Percentiles rank a stretch among this genome's conserved stretches.
Evolutionary conservation across 768 basidiomycete species (phyloP).

Genomic region (Psilocybe cubensis): DNA sequence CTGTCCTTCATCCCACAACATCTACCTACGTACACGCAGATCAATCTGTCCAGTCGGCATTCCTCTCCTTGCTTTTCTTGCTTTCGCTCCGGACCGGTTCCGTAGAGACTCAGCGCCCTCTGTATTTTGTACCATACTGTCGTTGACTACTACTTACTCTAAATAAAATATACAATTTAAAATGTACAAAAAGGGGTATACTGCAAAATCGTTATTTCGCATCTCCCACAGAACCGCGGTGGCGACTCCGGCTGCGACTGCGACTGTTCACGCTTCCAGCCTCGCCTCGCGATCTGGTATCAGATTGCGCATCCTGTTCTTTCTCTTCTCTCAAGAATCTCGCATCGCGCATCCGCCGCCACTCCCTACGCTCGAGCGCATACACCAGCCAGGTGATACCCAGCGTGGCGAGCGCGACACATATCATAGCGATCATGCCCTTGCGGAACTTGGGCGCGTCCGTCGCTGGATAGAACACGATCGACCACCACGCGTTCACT

Average conservation of each 20-base stretch:
- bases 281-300: background rate
- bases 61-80: background rate
- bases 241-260: no score
- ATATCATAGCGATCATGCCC: constrained; percentile 73
- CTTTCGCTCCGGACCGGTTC: background rate
- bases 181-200: background rate
- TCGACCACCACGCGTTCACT: constrained; percentile 71
- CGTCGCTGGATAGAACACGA: constrained; percentile 74
- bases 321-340: background rate
- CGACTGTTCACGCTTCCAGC: background rate
- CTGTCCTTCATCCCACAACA: background rate
- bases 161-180: background rate
- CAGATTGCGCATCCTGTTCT: background rate
- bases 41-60: no score
- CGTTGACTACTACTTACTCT: background rate
- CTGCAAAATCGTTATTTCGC: background rate
- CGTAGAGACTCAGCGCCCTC: background rate
- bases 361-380: constrained; percentile 49
- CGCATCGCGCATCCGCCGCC: constrained; percentile 4
- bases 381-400: constrained; percentile 58
- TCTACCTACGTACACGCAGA: background rate
- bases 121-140: background rate
- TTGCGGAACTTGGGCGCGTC: constrained; percentile 70
- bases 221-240: no score
- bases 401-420: constrained; percentile 58